Conservation (phyloP, 495 filamentous ascomycete species). For the Talaromyces wortmannii region DNA sequence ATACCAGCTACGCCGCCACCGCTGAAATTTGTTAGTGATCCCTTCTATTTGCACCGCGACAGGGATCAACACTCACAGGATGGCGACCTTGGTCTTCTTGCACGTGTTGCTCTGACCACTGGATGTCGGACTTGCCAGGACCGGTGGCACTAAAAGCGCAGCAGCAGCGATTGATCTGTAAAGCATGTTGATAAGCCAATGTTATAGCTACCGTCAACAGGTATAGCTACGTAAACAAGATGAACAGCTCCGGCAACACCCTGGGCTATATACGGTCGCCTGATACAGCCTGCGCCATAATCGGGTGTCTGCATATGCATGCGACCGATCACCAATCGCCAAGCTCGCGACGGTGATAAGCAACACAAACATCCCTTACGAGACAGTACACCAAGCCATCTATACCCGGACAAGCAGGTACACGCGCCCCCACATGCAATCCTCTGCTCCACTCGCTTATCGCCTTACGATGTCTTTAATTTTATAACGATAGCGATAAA, state of each 20-base stretch:
- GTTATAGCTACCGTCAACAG: too few species aligned
- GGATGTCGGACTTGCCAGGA: not conserved
- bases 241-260: not conserved
- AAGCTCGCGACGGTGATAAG: too few species aligned
- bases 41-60: not conserved
- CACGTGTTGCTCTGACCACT: constrained; percentile 10
- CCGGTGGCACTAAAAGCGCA: not conserved
- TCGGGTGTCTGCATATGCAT: too few species aligned
- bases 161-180: not conserved
- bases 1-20: constrained; percentile 55
- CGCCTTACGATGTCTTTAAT: not conserved
- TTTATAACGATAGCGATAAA: too few species aligned
- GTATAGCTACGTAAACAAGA: not conserved
- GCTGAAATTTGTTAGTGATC: constrained; percentile 11
- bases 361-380: too few species aligned
- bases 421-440: not conserved
- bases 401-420: not conserved
- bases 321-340: too few species aligned
- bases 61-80: constrained; percentile 18
- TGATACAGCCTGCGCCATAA: not conserved
- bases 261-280: not conserved
- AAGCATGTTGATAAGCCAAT: not conserved
- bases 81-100: constrained; percentile 31
- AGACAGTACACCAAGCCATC: too few species aligned
- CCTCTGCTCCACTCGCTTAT: not conserved